Evolutionary conservation across 768 basidiomycete genomes (phyloP), one percentile per base, ranked within the genome.

Genomic region (Pisolithus tinctorius): DNA sequence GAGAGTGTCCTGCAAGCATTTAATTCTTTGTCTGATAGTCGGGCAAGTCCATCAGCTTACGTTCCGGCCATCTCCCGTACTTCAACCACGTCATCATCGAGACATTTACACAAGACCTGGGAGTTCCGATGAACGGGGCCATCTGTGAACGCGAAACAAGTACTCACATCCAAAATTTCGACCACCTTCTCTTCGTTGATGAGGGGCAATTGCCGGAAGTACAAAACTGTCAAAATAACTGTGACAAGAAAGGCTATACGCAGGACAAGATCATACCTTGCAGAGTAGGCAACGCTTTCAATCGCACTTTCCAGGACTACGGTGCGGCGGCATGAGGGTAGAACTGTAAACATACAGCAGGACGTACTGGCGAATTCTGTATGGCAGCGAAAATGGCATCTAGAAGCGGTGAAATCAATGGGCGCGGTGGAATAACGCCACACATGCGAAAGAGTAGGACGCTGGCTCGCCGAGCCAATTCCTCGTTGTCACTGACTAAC

Each of bases 11-110:
- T 86, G 51, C 26, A 50, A 34, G 17, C 40, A 34, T 42, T 43
- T 40, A 14, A 40, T 73, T 7, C 67, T 17, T 36, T 25, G 13
- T n/a, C 23, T 20, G 23, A 3, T 23, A 20, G 23, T 8, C 59
- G 56, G 45, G 55, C 62, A 38, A 4, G 55, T 52, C 51, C 31
- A 51, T 14, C 26, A 7, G 69, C 83, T 64, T 57, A 94, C 82
- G 82, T 82, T 17, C 88, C 87, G 20, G 89, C 89, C 81, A 88
- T 91, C 69, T 93, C 88, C 39, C 92, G 77, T 17, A 94, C 92
- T 71, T 94, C 92, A 8, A 90, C 82, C 14, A 91, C 83, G 55
- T 91, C 88, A 63, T 94, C 92, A 56, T 88, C 83, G 26, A 94
- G 70, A 56, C 90, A 91, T 60, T 81, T 74, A 56, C 86, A 88